These are phyloP conservation scores for Scorias spongiosa DNA, from an alignment of 2,329 filamentous ascomycete species.

Conservation along the genomic window DNA sequence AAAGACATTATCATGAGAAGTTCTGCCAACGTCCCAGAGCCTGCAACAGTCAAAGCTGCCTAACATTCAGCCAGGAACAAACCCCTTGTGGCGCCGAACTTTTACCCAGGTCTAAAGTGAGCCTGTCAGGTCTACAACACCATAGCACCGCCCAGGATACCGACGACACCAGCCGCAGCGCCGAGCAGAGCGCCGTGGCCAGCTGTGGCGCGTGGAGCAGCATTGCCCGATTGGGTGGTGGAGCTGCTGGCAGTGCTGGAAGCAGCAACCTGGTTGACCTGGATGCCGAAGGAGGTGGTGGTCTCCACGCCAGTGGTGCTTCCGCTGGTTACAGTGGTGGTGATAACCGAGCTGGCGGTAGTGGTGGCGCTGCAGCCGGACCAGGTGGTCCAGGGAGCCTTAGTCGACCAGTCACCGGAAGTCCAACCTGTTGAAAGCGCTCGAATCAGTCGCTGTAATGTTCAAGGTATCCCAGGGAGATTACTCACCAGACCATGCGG, in stretches of 20 bases:
- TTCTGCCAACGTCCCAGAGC: too few relatives aligned
- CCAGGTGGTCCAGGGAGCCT: slow-evolving; percentile 23
- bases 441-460: neutral
- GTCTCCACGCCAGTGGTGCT: slow-evolving; percentile 10
- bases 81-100: too few relatives aligned
- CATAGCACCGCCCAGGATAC: slow-evolving; percentile 17
- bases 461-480: neutral
- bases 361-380: slow-evolving; percentile 18
- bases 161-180: slow-evolving; percentile 14
- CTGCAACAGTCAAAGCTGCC: too few relatives aligned
- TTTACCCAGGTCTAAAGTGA: neutral
- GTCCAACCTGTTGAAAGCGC: slow-evolving; percentile 16
- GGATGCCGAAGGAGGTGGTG: slow-evolving; percentile 15
- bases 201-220: slow-evolving; percentile 4
- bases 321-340: slow-evolving; percentile 17
- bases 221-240: slow-evolving; percentile 2
- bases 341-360: slow-evolving; percentile 15
- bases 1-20: too few relatives aligned
- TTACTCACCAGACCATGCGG: slow-evolving; percentile 18
- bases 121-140: slow-evolving; percentile 10
- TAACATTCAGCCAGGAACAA: too few relatives aligned
- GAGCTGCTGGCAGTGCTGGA: slow-evolving; percentile 2
- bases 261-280: slow-evolving; percentile 8
- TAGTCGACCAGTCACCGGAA: slow-evolving; percentile 14
- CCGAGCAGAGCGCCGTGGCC: slow-evolving; percentile 13